Evolutionary conservation across 805 yeast genomes (phyloP), one percentile per base, ranked within the genome.

Genomic region (Nakazawaea siamensis): DNA sequence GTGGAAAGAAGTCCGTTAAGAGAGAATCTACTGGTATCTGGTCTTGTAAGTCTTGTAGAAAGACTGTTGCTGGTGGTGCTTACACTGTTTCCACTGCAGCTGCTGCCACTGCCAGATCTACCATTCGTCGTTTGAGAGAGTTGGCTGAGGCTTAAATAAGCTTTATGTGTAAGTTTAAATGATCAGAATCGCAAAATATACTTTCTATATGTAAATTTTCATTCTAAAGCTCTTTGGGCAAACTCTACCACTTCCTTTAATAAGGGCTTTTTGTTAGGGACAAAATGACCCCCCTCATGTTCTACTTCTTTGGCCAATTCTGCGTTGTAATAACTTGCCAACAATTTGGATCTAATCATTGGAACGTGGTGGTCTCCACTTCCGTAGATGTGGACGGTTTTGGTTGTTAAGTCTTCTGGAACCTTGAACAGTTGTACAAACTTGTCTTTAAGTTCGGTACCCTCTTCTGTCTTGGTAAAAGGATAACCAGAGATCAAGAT

Each of bases 121-220:
- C 98, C 70, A 92, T 92, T 77, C 90, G 98, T 80, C 95, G 99
- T 83, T 85, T 92, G 73, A 87, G 99, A 81, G 99, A 92, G 66
- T 67, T 94, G 77, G 97, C 94, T 72, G 98, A 92, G 77, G 98
- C 95, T 66, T 92, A 88, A 84, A 54, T 62, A 44, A 43, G 40
- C 46, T 46, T 21, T 33, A 27, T 35, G 33, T 38, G 17, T 31
- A 17, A 27, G 27, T 30, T 25, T 31, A 35, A 31, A 23, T 20
- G 10, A 20, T 20, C 7, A 8, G 7, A 20, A 27, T 5, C 5
- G 7, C 7, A 15, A 14, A 28, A 21, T 31, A 32, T 23, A 23
- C 23, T 37, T 30, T 33, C 33, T 37, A 32, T 27, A 31, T 32
- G 39, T 37, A 37, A 37, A 37, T 37, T 37, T 13, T 20, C 29